These are phyloP conservation scores for Martensiomyces pterosporus DNA, from an alignment of 192 early-diverging fungal species.

Conservation along the genomic window DNA sequence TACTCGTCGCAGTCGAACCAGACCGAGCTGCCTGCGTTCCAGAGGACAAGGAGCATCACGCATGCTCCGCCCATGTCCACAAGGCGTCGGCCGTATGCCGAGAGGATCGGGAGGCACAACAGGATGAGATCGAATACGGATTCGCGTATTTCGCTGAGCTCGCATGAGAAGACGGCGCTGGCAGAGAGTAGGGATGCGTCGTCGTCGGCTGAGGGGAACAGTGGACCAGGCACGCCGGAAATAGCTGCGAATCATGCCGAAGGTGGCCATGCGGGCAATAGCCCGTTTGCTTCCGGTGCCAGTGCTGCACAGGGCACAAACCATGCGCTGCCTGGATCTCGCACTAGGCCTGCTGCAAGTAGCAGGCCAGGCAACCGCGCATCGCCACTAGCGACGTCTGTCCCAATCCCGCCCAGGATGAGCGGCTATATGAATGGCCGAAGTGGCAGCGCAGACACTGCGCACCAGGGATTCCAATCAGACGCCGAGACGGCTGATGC, in stretches of 20 bases:
- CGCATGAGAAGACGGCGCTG: slow-evolving; percentile 11
- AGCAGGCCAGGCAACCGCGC: too few species aligned
- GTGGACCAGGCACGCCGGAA: too few species aligned
- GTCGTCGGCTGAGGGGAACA: too few species aligned
- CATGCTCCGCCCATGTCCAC: slow-evolving; percentile 4
- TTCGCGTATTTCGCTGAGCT: slow-evolving; percentile 32
- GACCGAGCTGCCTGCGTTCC: slow-evolving; percentile 39
- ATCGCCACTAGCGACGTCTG: too few species aligned
- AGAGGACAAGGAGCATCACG: slow-evolving; percentile 26
- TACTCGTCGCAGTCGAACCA: slow-evolving; percentile 37
- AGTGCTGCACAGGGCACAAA: neutral
- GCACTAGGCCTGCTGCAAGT: too few species aligned
- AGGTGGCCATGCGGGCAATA: too few species aligned
- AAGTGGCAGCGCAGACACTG: neutral
- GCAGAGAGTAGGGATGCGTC: too few species aligned
- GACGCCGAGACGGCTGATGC: too few species aligned
- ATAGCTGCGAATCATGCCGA: too few species aligned
- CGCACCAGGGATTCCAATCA: too few species aligned
- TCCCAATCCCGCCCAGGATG: too few species aligned
- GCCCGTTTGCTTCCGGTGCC: too few species aligned
- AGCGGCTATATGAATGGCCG: neutral
- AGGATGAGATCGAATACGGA: slow-evolving; percentile 45
- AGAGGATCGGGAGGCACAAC: slow-evolving; percentile 7
- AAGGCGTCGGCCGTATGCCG: neutral
- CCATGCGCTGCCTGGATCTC: neutral